Percentiles rank a stretch among this genome's conserved stretches.
phyloP scores from a whole-genome alignment of 208 protist genomes.

The Tritrichomonas foetus region DNA sequence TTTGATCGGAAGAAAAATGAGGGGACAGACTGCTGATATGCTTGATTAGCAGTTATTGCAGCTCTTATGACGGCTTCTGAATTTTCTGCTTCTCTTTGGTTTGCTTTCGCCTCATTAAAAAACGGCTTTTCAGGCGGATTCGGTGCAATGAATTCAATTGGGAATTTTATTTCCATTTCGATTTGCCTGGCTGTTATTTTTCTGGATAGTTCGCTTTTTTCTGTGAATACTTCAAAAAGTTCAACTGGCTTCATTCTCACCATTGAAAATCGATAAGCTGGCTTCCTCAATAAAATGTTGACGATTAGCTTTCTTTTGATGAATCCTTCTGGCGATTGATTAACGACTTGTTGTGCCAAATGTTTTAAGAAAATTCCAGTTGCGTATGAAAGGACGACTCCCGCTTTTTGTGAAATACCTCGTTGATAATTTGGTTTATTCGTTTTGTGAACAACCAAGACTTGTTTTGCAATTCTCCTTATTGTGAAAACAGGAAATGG shows the following conservation, averaged over 20 bases:
- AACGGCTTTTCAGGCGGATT: neutral
- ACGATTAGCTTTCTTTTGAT: neutral
- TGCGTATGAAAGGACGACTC: neutral
- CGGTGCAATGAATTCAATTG: neutral
- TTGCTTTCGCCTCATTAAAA: neutral
- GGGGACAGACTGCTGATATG: neutral
- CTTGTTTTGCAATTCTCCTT: neutral
- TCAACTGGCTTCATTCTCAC: neutral
- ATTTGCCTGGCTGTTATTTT: neutral
- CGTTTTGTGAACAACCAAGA: neutral
- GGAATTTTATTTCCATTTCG: neutral
- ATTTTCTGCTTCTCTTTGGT: neutral
- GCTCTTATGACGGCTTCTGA: neutral
- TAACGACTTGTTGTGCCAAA: neutral
- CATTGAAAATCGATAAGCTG: neutral
- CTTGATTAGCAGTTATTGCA: neutral
- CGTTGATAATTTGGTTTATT: neutral
- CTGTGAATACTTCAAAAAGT: neutral
- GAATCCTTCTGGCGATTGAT: neutral
- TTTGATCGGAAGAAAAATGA: neutral
- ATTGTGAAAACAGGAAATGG: neutral
- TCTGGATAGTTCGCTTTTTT: neutral
- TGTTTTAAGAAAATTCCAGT: neutral
- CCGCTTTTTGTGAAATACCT: slow-evolving; percentile 17
- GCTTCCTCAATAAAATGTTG: neutral